Evolutionary conservation across 345 rosid genomes (phyloP).

Genomic region (Gossypium thurberi): DNA sequence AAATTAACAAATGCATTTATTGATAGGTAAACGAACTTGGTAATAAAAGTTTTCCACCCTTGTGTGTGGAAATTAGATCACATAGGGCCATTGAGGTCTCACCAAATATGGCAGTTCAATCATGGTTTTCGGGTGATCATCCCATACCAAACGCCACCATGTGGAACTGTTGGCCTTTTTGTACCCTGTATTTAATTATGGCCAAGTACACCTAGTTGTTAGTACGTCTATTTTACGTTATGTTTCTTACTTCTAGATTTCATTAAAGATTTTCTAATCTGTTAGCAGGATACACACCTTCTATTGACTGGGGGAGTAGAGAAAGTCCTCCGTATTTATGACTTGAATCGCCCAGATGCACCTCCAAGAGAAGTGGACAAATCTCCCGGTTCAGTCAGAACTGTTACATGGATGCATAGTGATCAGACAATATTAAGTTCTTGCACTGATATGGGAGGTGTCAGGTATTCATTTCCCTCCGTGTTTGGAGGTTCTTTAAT

Average conservation of each 20-base stretch:
- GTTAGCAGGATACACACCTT: conserved; percentile 67
- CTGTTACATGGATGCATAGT: conserved; percentile 92
- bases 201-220: not conserved
- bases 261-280: not conserved
- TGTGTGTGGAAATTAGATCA: no score
- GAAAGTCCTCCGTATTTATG: conserved; percentile 84
- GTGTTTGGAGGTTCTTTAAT: not conserved
- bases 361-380: conserved; percentile 81
- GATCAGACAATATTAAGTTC: conserved; percentile 94
- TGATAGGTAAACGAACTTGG: no score
- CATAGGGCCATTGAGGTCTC: no score
- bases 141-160: not conserved
- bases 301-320: conserved; percentile 93
- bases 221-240: not conserved
- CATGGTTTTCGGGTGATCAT: not conserved
- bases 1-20: no score
- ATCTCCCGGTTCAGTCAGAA: conserved; percentile 85
- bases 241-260: not conserved
- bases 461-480: conserved; percentile 49
- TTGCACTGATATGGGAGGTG: conserved; percentile 86
- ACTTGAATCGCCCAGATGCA: conserved; percentile 79
- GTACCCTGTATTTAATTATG: not conserved
- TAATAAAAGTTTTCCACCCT: no score
- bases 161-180: not conserved
- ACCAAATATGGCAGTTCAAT: no score